Conservation (phyloP, 495 filamentous ascomycete genomes). For the Cudoniella acicularis region DNA sequence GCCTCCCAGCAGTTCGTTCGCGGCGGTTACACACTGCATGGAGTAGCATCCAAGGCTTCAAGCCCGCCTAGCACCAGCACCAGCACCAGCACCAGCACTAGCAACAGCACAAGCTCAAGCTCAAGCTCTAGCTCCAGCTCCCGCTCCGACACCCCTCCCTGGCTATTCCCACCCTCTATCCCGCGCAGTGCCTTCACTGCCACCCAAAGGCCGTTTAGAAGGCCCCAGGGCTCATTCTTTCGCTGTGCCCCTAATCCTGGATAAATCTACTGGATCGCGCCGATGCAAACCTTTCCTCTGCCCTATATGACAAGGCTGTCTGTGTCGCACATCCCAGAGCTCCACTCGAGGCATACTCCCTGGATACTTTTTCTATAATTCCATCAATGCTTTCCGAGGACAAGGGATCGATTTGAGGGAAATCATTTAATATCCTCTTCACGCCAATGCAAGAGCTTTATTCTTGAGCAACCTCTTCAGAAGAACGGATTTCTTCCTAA, state of each 20-base stretch:
- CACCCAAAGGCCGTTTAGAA: conserved; percentile 8
- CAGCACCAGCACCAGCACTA: too few relatives aligned
- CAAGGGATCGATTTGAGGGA: not conserved
- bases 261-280: conserved; percentile 16
- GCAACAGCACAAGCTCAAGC: too few relatives aligned
- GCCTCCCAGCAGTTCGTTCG: not conserved
- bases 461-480: not conserved
- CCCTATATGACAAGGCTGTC: conserved; percentile 19
- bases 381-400: not conserved
- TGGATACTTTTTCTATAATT: conserved; percentile 14
- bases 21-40: not conserved
- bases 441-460: conserved; percentile 1
- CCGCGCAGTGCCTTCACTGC: conserved; percentile 12
- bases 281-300: not conserved
- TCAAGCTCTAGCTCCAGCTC: too few relatives aligned
- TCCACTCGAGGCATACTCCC: conserved; percentile 12
- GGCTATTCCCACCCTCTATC: not conserved
- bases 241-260: conserved; percentile 17
- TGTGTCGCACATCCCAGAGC: conserved; percentile 2
- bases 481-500: not conserved
- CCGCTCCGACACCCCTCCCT: too few relatives aligned
- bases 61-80: not conserved
- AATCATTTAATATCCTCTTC: not conserved
- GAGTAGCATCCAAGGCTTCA: not conserved
- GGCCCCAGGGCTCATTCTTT: conserved; percentile 10